Evolutionary conservation across 257 asterid genomes (phyloP).

Genomic region (Capsicum pubescens): DNA sequence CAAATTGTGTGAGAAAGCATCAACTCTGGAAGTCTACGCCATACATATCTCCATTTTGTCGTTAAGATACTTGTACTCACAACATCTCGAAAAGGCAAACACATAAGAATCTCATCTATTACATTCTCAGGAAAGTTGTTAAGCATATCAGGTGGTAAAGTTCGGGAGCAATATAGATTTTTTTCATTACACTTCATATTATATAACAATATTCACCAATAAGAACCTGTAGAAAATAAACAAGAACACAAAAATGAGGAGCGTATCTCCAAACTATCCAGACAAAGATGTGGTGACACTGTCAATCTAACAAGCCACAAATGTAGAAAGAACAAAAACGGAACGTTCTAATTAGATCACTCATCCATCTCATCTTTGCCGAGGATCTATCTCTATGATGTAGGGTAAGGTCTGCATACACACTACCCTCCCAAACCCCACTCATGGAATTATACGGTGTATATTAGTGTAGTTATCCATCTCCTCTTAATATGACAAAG

Average conservation of each 20-base stretch:
- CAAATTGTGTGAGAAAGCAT: not conserved
- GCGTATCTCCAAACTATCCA: not conserved
- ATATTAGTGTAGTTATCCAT: not conserved
- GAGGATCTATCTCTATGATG: no score
- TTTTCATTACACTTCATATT: not conserved
- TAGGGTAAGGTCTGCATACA: no score
- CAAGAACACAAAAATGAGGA: not conserved
- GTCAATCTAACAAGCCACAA: not conserved
- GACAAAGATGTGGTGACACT: not conserved
- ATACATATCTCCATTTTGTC: not conserved
- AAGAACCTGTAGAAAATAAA: constrained; percentile 20
- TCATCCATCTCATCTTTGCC: not conserved
- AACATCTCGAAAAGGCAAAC: constrained; percentile 17
- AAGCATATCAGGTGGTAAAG: not conserved
- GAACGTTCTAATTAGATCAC: not conserved
- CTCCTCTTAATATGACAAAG: not conserved
- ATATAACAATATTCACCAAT: not conserved
- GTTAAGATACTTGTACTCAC: not conserved
- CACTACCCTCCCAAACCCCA: no score
- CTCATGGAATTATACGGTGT: no score
- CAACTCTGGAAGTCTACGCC: not conserved
- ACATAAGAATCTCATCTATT: constrained; percentile 21
- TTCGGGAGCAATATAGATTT: not conserved
- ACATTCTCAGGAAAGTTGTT: not conserved
- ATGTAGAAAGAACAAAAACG: not conserved